These are phyloP conservation scores for Pneumocystis carinii DNA, from an alignment of 1,139 yeast species.

Conservation along the genomic window DNA sequence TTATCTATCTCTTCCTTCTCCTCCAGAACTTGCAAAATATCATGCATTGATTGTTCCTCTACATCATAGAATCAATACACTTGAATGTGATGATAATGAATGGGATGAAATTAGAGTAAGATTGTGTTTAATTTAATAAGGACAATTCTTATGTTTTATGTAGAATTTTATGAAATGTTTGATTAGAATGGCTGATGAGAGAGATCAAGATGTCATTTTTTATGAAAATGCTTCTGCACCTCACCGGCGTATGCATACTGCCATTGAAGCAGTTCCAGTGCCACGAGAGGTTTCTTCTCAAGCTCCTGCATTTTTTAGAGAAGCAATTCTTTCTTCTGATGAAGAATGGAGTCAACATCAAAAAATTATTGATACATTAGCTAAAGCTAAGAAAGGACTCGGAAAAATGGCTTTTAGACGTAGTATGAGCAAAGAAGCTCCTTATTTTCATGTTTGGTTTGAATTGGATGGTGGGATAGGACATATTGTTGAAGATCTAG, in stretches of 20 bases:
- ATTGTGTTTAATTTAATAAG: background rate
- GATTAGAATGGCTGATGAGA: constrained; percentile 27
- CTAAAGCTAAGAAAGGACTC: constrained; percentile 16
- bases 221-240: constrained; percentile 31
- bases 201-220: constrained; percentile 29
- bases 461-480: constrained; percentile 35
- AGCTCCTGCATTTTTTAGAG: constrained; percentile 31
- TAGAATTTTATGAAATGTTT: constrained; percentile 31
- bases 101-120: constrained; percentile 30
- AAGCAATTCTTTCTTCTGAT: constrained; percentile 28
- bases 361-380: constrained; percentile 24
- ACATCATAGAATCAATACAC: constrained; percentile 29
- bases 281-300: constrained; percentile 22
- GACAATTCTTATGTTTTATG: background rate
- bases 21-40: constrained; percentile 27
- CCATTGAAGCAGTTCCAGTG: constrained; percentile 32
- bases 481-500: constrained; percentile 33
- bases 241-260: constrained; percentile 27
- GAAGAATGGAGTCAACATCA: constrained; percentile 32
- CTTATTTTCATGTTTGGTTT: constrained; percentile 39
- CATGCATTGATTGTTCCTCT: constrained; percentile 31
- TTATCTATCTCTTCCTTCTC: constrained; percentile 24
- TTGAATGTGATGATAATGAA: constrained; percentile 32
- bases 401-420: constrained; percentile 25
- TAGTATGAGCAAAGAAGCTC: constrained; percentile 34